Conservation (phyloP, 768 basidiomycete genomes). For the Candolleomyces efflorescens region DNA sequence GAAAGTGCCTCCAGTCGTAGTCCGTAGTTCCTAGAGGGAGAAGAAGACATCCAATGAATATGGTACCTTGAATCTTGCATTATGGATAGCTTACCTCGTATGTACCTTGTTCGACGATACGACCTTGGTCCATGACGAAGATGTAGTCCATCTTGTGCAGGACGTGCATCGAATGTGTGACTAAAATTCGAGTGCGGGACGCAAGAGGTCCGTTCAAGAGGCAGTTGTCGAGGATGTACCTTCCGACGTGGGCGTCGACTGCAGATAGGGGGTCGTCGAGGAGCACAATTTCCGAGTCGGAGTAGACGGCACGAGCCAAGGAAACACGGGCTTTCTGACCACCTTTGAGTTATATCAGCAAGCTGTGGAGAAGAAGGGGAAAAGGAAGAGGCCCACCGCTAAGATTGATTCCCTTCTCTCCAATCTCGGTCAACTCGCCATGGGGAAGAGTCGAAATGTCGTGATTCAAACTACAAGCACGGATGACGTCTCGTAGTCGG, state of each 20-base stretch:
- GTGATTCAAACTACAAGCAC: constrained; percentile 62
- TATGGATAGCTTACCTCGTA: constrained; percentile 32
- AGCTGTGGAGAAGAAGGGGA: not conserved
- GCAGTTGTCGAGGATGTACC: constrained; percentile 52
- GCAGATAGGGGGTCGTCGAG: constrained; percentile 74
- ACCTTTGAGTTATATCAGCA: not conserved
- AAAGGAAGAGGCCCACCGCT: constrained; percentile 30
- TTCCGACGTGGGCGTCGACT: constrained; percentile 66
- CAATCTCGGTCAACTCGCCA: constrained; percentile 62
- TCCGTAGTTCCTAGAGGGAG: too few relatives aligned
- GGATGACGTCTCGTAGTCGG: constrained; percentile 51
- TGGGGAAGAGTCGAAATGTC: constrained; percentile 69
- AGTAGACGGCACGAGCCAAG: constrained; percentile 67
- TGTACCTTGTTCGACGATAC: constrained; percentile 51
- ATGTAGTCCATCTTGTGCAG: constrained; percentile 50
- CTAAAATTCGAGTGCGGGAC: constrained; percentile 48
- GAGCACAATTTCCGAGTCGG: constrained; percentile 59
- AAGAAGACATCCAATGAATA: too few relatives aligned
- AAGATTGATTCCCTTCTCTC: constrained; percentile 65
- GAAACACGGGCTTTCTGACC: constrained; percentile 45
- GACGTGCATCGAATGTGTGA: constrained; percentile 48
- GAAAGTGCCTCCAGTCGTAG: too few relatives aligned
- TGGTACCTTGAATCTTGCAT: too few relatives aligned
- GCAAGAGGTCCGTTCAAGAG: constrained; percentile 42
- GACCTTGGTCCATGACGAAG: constrained; percentile 48